These are phyloP conservation scores for Ascochyta pisi DNA, from an alignment of 2,329 filamentous ascomycete species.

Conservation along the genomic window DNA sequence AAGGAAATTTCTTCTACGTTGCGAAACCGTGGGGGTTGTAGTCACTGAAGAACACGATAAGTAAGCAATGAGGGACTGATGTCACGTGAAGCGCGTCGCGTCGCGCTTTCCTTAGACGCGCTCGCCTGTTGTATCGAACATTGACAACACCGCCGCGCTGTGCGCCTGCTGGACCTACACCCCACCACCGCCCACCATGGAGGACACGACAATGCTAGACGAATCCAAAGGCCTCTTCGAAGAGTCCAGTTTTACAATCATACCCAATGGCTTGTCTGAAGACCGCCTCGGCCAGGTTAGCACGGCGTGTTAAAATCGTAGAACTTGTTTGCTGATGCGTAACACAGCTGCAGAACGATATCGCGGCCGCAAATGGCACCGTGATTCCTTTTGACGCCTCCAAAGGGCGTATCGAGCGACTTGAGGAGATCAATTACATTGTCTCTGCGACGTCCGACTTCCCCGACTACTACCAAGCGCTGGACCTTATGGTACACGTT, in stretches of 20 bases:
- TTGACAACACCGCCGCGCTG: slow-evolving; percentile 13
- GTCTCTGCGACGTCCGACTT: slow-evolving; percentile 87
- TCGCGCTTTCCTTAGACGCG: slow-evolving; percentile 10
- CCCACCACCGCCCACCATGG: slow-evolving; percentile 32
- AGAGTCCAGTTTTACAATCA: slow-evolving; percentile 51
- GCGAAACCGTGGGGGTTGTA: too few species aligned
- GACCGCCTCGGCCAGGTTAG: slow-evolving; percentile 37
- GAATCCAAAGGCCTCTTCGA: slow-evolving; percentile 47
- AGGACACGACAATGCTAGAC: slow-evolving; percentile 43
- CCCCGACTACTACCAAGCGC: slow-evolving; percentile 77
- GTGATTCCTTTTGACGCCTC: slow-evolving; percentile 50
- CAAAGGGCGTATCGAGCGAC: slow-evolving; percentile 49
- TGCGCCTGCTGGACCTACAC: slow-evolving; percentile 10
- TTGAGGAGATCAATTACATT: slow-evolving; percentile 66
- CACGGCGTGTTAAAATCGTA: slow-evolving; percentile 27
- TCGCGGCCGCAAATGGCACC: slow-evolving; percentile 59
- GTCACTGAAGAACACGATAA: neutral
- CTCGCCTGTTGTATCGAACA: neutral
- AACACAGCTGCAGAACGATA: slow-evolving; percentile 53
- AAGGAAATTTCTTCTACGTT: too few species aligned
- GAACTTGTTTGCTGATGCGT: slow-evolving; percentile 24
- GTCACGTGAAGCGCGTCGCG: slow-evolving; percentile 15
- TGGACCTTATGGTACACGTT: slow-evolving; percentile 81
- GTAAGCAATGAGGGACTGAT: neutral
- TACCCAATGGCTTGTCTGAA: slow-evolving; percentile 49